Base-by-base conservation (phyloP, 2,329 filamentous ascomycete species). In the Cercospora sp. region DNA sequence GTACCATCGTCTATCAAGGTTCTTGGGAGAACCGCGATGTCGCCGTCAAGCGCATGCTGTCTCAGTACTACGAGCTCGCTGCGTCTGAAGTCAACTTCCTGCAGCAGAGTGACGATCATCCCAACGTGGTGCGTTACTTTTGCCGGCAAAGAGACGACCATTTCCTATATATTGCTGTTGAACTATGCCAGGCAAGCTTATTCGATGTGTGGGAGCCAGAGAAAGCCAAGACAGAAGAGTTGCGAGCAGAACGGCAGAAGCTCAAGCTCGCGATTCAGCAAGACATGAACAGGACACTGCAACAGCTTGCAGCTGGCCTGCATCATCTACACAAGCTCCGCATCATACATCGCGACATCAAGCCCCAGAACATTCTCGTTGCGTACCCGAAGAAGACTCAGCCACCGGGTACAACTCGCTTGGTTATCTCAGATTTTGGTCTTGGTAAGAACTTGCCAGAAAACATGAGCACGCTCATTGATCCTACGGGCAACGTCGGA, bases 361-460 rank as follows among this genome's bases (percentile, higher is more conserved):
- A 99, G 79, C 95, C 95, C 0, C 95, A 99, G 76, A 99, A 99
- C 74, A 98, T 99, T 61, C 85, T 99, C 1, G 93, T 98, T 67
- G 87, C 88, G 26, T 86, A 86, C 69, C 87, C 88, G 0, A 87
- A 87, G 67, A 89, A 90, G 82, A 89, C 86, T 72, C 89, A 90
- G 73, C 86, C 89, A 67, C 87, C 87, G 51, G 72, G 68, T 16
- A 87, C 85, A 39, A 90, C 93, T 26, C 90, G 94, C n/a, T 85
- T 99, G 42, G 87, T 99, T 4, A 97, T 99, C 39, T 98, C 95
- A 0, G 95, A 99, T 79, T 99, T 99, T 80, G 95, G 95, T 5
- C 87, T 99, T 0, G 98, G 95, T 79, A 99, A 98, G 84, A 98
- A 97, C 76, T 83, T 99, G 16, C 95, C 97, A 71, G 93, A 93